Conservation (phyloP, 164 flowering plant genomes). For the grape (Vitis vinifera) region ASM3070453v1 NC_081805.1:2449501-2450000, state of each 20-base stretch:
- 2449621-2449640: conserved; percentile 63
- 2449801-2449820: no score
- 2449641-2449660: conserved; percentile 49
- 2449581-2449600: conserved; percentile 47
- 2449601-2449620: conserved; percentile 58
- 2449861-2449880: no score
- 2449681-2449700: conserved; percentile 75
- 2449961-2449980: no score
- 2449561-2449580: conserved; percentile 39
- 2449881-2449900: no score
- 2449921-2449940: no score
- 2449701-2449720: conserved; percentile 65
- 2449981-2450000: no score
- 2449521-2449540: conserved; percentile 52
- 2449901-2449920: no score
- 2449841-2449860: no score
- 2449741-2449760: conserved; percentile 87
- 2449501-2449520: conserved; percentile 75
- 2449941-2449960: no score
- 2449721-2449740: conserved; percentile 69
- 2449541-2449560: conserved; percentile 45
- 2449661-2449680: conserved; percentile 50
- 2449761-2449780: neutral
- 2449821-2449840: no score
- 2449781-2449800: neutral